These are phyloP conservation scores for Lithospermum erythrorhizon DNA, from an alignment of 257 asterid genomes.

Conservation along the genomic window DNA sequence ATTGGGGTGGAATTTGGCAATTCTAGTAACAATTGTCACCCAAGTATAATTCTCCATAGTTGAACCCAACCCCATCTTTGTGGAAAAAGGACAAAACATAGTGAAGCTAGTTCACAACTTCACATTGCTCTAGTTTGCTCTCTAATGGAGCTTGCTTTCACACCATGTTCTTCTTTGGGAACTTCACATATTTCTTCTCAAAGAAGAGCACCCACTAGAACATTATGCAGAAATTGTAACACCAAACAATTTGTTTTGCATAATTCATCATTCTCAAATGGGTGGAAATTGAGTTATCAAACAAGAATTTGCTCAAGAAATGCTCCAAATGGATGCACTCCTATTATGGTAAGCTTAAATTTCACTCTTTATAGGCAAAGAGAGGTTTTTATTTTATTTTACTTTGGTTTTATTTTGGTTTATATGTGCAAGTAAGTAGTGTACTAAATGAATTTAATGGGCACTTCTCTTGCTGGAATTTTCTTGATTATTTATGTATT, in stretches of 20 bases:
- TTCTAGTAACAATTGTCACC: not conserved
- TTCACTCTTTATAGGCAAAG: not conserved
- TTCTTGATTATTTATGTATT: no score
- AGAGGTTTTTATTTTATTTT: no score
- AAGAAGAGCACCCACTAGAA: constrained; percentile 6
- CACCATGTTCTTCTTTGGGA: constrained; percentile 28
- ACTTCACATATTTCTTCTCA: constrained; percentile 14
- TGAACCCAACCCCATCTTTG: not conserved
- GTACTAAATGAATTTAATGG: not conserved
- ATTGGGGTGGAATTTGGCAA: not conserved
- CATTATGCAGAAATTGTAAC: constrained; percentile 16
- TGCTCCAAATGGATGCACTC: constrained; percentile 15
- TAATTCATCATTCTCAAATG: constrained; percentile 16
- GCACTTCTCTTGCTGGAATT: no score
- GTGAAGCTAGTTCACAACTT: constrained; percentile 1
- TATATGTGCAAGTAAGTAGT: not conserved
- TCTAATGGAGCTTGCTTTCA: constrained; percentile 45
- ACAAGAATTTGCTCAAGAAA: constrained; percentile 16
- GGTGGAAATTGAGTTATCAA: constrained; percentile 2
- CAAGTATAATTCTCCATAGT: not conserved
- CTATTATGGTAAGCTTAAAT: constrained; percentile 37
- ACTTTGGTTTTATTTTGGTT: no score
- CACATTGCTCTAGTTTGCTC: not conserved
- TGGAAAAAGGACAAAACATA: not conserved
- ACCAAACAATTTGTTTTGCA: constrained; percentile 19